Evolutionary conservation across 495 filamentous ascomycete species (phyloP), one percentile per base, ranked within the genome.

Genomic region (Hyaloscypha finlandica): DNA sequence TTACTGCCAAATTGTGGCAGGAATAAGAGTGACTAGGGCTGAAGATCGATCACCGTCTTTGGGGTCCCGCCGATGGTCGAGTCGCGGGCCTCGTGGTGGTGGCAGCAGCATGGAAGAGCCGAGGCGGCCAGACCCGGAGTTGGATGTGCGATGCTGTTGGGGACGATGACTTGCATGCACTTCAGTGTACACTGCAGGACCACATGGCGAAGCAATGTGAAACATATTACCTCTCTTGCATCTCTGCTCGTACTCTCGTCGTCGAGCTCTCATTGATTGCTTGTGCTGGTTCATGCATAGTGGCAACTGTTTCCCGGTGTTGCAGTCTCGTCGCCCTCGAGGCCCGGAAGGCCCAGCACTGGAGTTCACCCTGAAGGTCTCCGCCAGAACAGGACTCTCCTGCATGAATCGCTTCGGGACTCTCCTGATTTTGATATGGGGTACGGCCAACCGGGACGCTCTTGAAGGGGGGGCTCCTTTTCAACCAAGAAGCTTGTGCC

Each of bases 401-500:
- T 70, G 71, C 71, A 73, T 73, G 68, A 70, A 71, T 71, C 62
- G 67, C 69, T 70, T 68, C 67, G 59, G 56, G 32, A 51, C 60
- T 67, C 57, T 68, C 67, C 67, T 68, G 54, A 37, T 25, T 67
- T 19, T 62, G 64, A 61, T 68, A 53, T 66, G 71, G 68, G 68
- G 66, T 67, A 69, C 57, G 68, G 57, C 71, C 68, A 73, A 66
- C 71, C 65, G 66, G 68, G 52, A 66, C 19, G 53, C 53, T 25
- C 20, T 56, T 56, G 53, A n/a, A 56, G 53, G 29, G 29, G 19
- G 22, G 53, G 4, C 16, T 16, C 11, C 42, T 19, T 19, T 4
- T 48, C 42, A 12, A 48, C 42, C 42, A 48, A 48, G 42, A 48
- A 48, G 42, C 42, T 48, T n/a, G 30, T 29, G 53, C 22, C 32